Evolutionary conservation across 345 rosid species (phyloP).

Genomic region (Eucalyptus lansdowneana): DNA sequence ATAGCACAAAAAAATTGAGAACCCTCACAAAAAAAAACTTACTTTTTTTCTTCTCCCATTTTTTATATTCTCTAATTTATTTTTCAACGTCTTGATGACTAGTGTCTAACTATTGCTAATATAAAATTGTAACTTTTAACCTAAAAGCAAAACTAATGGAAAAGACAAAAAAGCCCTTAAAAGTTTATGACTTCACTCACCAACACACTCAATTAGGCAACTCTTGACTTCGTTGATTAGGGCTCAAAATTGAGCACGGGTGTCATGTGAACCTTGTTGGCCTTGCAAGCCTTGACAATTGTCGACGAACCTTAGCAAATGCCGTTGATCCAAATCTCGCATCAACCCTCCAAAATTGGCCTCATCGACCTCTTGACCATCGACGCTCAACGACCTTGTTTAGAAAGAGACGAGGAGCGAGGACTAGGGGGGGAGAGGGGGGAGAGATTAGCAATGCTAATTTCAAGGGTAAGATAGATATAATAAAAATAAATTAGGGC

Average conservation of each 20-base stretch:
- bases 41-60: no score
- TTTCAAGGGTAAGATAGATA: not conserved
- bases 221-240: not conserved
- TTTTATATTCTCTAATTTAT: no score
- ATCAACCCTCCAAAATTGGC: not conserved
- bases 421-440: no score
- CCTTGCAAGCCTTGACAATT: not conserved
- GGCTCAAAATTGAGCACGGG: not conserved
- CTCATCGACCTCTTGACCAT: not conserved
- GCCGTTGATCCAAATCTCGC: not conserved
- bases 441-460: not conserved
- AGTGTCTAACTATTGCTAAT: no score
- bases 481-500: not conserved
- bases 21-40: no score
- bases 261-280: not conserved
- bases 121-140: no score
- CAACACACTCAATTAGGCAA: not conserved
- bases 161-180: no score
- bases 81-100: accelerated
- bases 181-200: no score
- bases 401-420: not conserved
- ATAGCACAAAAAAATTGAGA: no score
- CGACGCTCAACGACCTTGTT: not conserved
- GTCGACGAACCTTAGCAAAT: not conserved
- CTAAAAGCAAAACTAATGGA: no score